A percentile compares a stretch with the other conserved stretches of the same genome.
Conservation (phyloP, 371 early-diverging fungal genomes). For the Rhizomucor miehei region DNA sequence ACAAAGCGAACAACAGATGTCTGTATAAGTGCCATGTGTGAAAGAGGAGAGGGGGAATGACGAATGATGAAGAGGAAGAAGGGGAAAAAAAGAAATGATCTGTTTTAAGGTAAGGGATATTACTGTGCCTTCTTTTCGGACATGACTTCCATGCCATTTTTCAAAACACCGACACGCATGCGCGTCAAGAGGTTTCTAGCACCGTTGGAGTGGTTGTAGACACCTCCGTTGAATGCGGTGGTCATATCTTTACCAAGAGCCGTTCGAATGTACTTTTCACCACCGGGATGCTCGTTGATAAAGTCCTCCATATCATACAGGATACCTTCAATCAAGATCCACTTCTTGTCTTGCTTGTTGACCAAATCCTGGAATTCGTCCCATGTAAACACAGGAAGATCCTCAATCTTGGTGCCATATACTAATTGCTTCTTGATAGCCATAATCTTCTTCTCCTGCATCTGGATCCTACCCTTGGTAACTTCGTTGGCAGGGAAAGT, state of each 20-base stretch:
- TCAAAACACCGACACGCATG: slow-evolving; percentile 70
- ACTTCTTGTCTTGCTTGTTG: slow-evolving; percentile 60
- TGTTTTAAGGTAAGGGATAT: too few species aligned
- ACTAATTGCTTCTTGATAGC: slow-evolving; percentile 56
- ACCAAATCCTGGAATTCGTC: slow-evolving; percentile 71
- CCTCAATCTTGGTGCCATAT: slow-evolving; percentile 72
- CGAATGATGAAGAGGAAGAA: neutral
- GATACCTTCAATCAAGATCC: slow-evolving; percentile 85
- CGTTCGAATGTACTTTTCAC: slow-evolving; percentile 71
- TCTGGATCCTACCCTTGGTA: slow-evolving; percentile 76
- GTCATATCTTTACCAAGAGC: slow-evolving; percentile 86
- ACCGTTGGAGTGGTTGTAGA: slow-evolving; percentile 84
- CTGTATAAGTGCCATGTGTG: too few species aligned
- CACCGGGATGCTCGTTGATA: slow-evolving; percentile 91
- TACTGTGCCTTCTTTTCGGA: too few species aligned
- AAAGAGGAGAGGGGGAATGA: neutral
- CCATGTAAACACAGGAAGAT: slow-evolving; percentile 74
- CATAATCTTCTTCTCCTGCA: slow-evolving; percentile 80
- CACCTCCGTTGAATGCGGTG: slow-evolving; percentile 82
- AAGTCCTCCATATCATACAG: slow-evolving; percentile 90
- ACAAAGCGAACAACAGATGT: too few species aligned
- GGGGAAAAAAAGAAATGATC: neutral
- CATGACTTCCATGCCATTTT: slow-evolving; percentile 14
- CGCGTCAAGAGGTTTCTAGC: slow-evolving; percentile 77
- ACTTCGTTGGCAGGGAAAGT: slow-evolving; percentile 90